Percentiles rank a stretch among this genome's conserved stretches.
phyloP scores from a whole-genome alignment of 108 stramenopile species.

The Mediolabrus comicus region DNA sequence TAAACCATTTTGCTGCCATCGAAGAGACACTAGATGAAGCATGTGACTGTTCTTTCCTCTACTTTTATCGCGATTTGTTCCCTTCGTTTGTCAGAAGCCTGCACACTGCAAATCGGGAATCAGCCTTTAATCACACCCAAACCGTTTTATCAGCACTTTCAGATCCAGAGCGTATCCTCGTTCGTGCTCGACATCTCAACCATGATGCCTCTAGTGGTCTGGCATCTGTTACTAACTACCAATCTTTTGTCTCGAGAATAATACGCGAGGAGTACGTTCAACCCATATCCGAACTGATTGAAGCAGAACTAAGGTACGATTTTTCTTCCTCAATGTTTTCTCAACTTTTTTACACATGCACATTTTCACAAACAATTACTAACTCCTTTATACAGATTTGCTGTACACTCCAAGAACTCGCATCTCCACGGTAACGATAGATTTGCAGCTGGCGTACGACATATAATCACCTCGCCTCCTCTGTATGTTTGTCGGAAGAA shows the following conservation, averaged over 20 bases:
- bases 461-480: constrained; percentile 11
- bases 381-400: constrained; percentile 6
- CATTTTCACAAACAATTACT: background rate
- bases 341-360: background rate
- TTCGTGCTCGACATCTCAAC: constrained; percentile 14
- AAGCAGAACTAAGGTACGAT: constrained; percentile 32
- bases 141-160: constrained; percentile 39
- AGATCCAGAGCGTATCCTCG: constrained; percentile 36
- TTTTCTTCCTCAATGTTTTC: background rate
- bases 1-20: constrained; percentile 28
- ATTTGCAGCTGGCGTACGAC: constrained; percentile 13
- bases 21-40: constrained; percentile 28
- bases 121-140: constrained; percentile 15
- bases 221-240: constrained; percentile 11
- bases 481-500: constrained; percentile 23
- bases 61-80: constrained; percentile 48
- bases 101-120: constrained; percentile 20
- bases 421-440: background rate
- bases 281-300: constrained; percentile 38
- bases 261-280: constrained; percentile 27
- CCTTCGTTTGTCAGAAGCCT: constrained; percentile 24
- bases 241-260: constrained; percentile 13
- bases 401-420: constrained; percentile 15
- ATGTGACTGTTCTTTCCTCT: constrained; percentile 46
- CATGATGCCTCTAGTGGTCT: background rate